These are phyloP conservation scores for Vigna radiata DNA, from an alignment of 306 rosid species.

Conservation along the genomic window DNA sequence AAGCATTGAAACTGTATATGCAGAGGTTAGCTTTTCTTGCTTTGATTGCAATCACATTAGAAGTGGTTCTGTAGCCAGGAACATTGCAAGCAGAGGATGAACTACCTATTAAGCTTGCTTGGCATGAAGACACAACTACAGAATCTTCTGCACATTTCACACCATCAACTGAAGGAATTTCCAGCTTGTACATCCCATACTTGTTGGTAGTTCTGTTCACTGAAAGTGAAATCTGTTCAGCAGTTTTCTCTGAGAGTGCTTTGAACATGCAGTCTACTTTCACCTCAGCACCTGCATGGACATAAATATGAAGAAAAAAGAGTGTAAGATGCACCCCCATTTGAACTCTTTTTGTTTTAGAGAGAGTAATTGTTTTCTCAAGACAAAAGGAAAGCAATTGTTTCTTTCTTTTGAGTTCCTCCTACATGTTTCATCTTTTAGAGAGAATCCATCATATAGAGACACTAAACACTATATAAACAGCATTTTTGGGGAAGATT, in stretches of 20 bases:
- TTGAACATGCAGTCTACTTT: constrained; percentile 79
- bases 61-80: constrained; percentile 82
- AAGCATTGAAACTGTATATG: constrained; percentile 82
- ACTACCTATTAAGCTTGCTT: constrained; percentile 75
- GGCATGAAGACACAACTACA: constrained; percentile 69
- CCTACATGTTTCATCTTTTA: not conserved
- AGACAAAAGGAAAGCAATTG: not conserved
- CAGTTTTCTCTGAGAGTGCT: constrained; percentile 67
- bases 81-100: constrained; percentile 80
- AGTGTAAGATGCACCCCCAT: constrained; percentile 1
- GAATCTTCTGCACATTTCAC: constrained; percentile 91
- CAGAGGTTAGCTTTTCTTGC: constrained; percentile 78
- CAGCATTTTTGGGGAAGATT: not conserved
- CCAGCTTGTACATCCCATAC: constrained; percentile 78
- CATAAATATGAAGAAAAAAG: constrained; percentile 5
- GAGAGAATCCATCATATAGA: not conserved
- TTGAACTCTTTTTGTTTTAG: not conserved
- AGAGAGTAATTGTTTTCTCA: not conserved
- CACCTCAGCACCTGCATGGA: constrained; percentile 78
- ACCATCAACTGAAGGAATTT: constrained; percentile 92
- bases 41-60: constrained; percentile 79
- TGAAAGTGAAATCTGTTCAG: constrained; percentile 80
- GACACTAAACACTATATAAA: not conserved
- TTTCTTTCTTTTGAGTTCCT: not conserved
- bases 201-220: constrained; percentile 89